Percentiles rank a stretch among this genome's conserved stretches.
These are phyloP conservation scores for Achaetomiella virescens DNA, from an alignment of 495 filamentous ascomycete species.

Conservation along the genomic window DNA sequence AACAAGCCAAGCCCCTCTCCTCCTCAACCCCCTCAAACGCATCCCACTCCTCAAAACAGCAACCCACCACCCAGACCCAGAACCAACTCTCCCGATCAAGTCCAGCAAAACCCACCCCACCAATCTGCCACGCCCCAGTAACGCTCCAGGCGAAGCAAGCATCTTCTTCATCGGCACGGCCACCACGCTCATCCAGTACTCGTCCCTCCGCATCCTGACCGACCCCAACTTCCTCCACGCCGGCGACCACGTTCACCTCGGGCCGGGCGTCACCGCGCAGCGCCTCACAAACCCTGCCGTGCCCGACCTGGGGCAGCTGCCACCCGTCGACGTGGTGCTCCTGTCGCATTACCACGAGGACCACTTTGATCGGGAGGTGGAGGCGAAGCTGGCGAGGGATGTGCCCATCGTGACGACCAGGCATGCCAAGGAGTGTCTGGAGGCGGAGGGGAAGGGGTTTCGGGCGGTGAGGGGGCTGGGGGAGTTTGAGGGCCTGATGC, in stretches of 20 bases:
- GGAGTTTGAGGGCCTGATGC: conserved; percentile 43
- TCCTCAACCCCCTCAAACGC: conserved; percentile 21
- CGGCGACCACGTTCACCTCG: conserved; percentile 62
- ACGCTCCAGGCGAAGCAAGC: conserved; percentile 24
- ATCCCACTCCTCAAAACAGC: conserved; percentile 18
- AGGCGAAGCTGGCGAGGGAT: conserved; percentile 49
- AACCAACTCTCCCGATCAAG: conserved; percentile 13
- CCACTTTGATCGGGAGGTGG: conserved; percentile 59
- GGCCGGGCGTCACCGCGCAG: conserved; percentile 51
- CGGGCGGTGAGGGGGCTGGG: conserved; percentile 48
- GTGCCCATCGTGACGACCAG: conserved; percentile 61
- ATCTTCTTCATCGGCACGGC: conserved; percentile 59
- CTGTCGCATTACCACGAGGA: conserved; percentile 64
- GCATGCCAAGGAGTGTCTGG: conserved; percentile 53
- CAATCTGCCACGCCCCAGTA: background rate
- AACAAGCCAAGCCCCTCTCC: conserved; percentile 10
- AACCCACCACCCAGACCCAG: conserved; percentile 12
- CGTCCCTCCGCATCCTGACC: conserved; percentile 57
- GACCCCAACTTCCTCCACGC: conserved; percentile 69
- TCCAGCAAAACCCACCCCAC: conserved; percentile 17
- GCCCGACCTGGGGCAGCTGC: conserved; percentile 52
- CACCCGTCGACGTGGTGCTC: conserved; percentile 54
- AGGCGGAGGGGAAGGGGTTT: conserved; percentile 46
- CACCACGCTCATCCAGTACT: conserved; percentile 61
- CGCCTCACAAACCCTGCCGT: conserved; percentile 55